Evolutionary conservation across 192 early-diverging fungal genomes (phyloP).

Genomic region (Mortierella hygrophila): DNA sequence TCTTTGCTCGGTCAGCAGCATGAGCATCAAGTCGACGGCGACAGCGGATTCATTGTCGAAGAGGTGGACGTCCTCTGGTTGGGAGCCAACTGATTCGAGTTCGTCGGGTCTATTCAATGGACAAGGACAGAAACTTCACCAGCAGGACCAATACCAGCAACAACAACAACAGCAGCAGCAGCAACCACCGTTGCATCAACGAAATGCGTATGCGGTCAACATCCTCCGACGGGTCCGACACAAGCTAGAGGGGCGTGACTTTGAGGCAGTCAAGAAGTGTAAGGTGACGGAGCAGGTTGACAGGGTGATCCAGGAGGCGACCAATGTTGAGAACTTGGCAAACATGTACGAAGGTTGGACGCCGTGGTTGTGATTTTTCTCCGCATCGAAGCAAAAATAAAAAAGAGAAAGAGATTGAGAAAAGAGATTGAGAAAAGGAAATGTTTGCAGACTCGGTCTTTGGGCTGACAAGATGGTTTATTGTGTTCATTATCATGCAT

Average conservation of each 20-base stretch:
- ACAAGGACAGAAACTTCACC: background rate
- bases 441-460: too few species aligned
- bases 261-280: conserved; percentile 62
- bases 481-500: too few species aligned
- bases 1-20: conserved; percentile 20
- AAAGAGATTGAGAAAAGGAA: background rate
- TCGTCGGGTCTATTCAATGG: conserved; percentile 10
- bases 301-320: conserved; percentile 75
- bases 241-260: conserved; percentile 79
- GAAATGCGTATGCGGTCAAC: conserved; percentile 72
- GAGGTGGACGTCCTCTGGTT: conserved; percentile 10
- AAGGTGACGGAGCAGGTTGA: conserved; percentile 77
- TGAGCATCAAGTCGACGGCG: conserved; percentile 23
- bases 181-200: conserved; percentile 43
- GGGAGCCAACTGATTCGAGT: conserved; percentile 15
- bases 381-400: background rate
- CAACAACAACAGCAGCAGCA: background rate
- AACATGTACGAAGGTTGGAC: conserved; percentile 94
- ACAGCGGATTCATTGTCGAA: conserved; percentile 8
- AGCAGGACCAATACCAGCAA: background rate
- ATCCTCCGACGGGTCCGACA: conserved; percentile 71
- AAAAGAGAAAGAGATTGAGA: background rate
- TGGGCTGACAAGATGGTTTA: too few species aligned
- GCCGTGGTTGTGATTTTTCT: conserved; percentile 77
- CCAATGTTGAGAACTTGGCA: conserved; percentile 74